Conservation (phyloP, 2,329 filamentous ascomycete genomes). For the Fusarium begoniae region DNA sequence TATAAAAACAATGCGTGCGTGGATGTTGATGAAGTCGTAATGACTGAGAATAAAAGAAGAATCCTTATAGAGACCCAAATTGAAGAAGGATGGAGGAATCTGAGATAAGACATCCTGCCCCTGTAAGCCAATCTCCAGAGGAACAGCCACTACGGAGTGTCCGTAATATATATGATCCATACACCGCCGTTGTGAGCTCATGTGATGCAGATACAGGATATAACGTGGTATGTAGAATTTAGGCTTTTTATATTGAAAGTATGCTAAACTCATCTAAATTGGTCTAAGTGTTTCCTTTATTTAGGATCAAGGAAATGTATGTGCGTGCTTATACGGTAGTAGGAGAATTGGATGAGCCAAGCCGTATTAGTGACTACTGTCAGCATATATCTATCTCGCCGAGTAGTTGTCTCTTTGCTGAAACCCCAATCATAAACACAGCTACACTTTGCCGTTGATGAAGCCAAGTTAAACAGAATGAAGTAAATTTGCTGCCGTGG, state of each 20-base stretch:
- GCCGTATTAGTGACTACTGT: background rate
- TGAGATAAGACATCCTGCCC: background rate
- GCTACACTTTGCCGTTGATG: background rate
- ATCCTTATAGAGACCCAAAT: background rate
- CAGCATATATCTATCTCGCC: background rate
- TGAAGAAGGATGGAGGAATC: background rate
- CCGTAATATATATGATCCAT: background rate
- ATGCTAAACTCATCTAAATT: background rate
- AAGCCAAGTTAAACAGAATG: background rate
- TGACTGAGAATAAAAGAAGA: background rate
- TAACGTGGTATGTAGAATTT: background rate
- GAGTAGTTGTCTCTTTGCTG: background rate
- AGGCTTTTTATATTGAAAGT: background rate
- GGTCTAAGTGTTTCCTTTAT: background rate
- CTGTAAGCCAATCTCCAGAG: conserved; percentile 1
- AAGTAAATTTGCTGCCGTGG: background rate
- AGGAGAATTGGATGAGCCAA: accelerated
- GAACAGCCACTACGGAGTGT: conserved; percentile 4
- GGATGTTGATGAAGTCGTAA: too few relatives aligned
- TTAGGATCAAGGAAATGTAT: background rate
- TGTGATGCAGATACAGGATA: background rate
- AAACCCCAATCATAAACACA: background rate
- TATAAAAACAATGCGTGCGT: background rate
- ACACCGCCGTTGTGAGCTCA: background rate
- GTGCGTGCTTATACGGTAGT: background rate